These are phyloP conservation scores for Vicia villosa DNA, from an alignment of 306 rosid genomes.

Conservation along the genomic window DNA sequence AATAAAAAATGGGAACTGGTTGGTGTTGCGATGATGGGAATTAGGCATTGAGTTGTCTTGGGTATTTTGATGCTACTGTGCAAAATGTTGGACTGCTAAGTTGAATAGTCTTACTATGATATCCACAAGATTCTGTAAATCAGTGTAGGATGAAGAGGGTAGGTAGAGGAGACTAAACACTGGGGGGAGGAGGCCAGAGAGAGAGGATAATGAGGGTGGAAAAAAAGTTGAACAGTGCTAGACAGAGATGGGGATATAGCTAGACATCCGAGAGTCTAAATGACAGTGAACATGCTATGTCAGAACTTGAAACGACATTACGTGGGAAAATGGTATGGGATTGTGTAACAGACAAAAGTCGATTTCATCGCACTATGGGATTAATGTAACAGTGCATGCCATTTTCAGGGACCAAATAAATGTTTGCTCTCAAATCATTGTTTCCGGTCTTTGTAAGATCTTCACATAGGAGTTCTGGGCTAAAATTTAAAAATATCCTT, in stretches of 20 bases:
- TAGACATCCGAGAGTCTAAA: background rate
- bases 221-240: background rate
- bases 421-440: constrained; percentile 5
- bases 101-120: background rate
- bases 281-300: background rate
- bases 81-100: background rate
- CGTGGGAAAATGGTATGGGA: background rate
- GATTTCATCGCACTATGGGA: too few species aligned
- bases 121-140: background rate
- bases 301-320: background rate
- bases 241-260: background rate
- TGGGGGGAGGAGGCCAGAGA: background rate
- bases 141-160: background rate
- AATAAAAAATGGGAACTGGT: too few species aligned
- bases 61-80: background rate
- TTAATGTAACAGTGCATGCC: too few species aligned
- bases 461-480: constrained; percentile 11
- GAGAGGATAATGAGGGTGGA: too few species aligned
- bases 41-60: too few species aligned
- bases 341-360: too few species aligned
- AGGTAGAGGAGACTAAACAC: background rate
- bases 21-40: too few species aligned
- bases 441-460: background rate
- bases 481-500: background rate
- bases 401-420: background rate